Evolutionary conservation across 2,329 filamentous ascomycete species (phyloP).

Genomic region (Aaosphaeria arxii): DNA sequence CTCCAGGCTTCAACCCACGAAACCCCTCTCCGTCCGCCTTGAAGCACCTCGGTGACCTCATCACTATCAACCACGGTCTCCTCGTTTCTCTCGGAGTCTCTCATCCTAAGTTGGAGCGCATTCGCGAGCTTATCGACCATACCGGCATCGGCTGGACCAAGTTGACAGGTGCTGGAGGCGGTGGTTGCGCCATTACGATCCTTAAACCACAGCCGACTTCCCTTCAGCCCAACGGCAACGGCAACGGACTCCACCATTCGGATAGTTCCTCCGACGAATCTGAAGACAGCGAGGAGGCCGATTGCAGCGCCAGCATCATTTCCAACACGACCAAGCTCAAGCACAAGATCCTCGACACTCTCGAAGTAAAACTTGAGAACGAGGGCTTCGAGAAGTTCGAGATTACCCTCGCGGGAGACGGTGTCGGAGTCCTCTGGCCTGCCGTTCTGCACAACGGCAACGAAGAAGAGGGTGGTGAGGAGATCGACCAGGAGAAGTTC

Average conservation of each 20-base stretch:
- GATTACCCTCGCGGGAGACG: conserved; percentile 87
- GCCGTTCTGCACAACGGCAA: conserved; percentile 83
- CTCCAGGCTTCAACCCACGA: conserved; percentile 65
- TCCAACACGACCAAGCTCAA: conserved; percentile 31
- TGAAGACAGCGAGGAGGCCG: conserved; percentile 4
- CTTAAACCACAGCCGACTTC: conserved; percentile 60
- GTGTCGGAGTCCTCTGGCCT: conserved; percentile 91
- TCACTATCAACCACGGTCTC: conserved; percentile 91
- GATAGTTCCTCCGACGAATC: conserved; percentile 19
- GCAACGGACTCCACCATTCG: conserved; percentile 14
- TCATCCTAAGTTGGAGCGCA: conserved; percentile 86
- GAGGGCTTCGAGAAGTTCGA: conserved; percentile 79
- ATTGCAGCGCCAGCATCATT: conserved; percentile 27
- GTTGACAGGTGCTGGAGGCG: conserved; percentile 90
- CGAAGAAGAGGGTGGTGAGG: conserved; percentile 80
- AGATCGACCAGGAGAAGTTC: conserved; percentile 89
- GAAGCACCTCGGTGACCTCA: conserved; percentile 77
- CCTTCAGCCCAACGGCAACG: conserved; percentile 40
- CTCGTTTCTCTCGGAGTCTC: conserved; percentile 90
- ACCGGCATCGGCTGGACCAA: conserved; percentile 95
- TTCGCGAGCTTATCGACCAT: conserved; percentile 81
- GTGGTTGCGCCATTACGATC: conserved; percentile 91
- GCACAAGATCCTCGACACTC: conserved; percentile 48
- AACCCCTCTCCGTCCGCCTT: conserved; percentile 62
- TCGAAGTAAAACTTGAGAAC: conserved; percentile 59